These are phyloP conservation scores for Stachybotrys echinatus DNA, from an alignment of 2,329 filamentous ascomycete genomes.

Conservation along the genomic window DNA sequence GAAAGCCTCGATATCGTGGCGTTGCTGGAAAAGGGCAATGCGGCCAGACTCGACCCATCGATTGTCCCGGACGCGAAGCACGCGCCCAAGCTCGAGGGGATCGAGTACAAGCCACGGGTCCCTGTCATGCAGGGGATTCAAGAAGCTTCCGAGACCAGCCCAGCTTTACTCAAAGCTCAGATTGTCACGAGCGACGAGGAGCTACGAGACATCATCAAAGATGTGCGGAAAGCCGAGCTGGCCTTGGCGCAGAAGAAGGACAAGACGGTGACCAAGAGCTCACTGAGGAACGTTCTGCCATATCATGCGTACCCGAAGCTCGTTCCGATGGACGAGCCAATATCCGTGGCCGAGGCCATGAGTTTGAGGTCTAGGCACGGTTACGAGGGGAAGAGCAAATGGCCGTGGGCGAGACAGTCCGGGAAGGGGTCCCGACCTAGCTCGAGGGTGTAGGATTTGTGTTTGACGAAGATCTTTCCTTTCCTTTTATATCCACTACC, in stretches of 20 bases:
- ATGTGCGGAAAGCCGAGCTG: slow-evolving; percentile 36
- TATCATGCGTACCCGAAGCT: slow-evolving; percentile 27
- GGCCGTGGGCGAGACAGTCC: slow-evolving; percentile 16
- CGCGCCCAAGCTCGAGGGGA: slow-evolving; percentile 55
- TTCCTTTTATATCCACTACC: too few relatives aligned
- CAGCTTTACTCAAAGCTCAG: slow-evolving; percentile 76
- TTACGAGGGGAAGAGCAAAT: slow-evolving; percentile 16
- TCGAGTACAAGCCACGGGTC: slow-evolving; percentile 63
- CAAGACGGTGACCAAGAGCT: slow-evolving; percentile 15
- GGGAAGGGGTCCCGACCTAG: slow-evolving; percentile 16
- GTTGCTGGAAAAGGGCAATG: slow-evolving; percentile 68
- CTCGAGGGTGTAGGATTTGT: slow-evolving; percentile 16
- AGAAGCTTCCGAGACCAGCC: slow-evolving; percentile 36
- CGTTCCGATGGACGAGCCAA: slow-evolving; percentile 27
- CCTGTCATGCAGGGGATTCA: slow-evolving; percentile 76
- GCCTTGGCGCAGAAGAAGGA: slow-evolving; percentile 14
- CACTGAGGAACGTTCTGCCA: slow-evolving; percentile 26
- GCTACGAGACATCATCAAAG: slow-evolving; percentile 65
- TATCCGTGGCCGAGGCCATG: slow-evolving; percentile 29
- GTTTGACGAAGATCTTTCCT: slow-evolving; percentile 1
- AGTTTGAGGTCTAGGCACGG: slow-evolving; percentile 10
- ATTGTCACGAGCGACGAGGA: slow-evolving; percentile 72
- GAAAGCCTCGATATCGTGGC: slow-evolving; percentile 78
- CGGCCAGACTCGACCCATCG: slow-evolving; percentile 63
- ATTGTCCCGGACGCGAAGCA: slow-evolving; percentile 47